Percentiles rank a stretch among this genome's conserved stretches.
phyloP scores from a whole-genome alignment of 2,329 filamentous ascomycete genomes.

The Paracoccidioides brasiliensis region DNA sequence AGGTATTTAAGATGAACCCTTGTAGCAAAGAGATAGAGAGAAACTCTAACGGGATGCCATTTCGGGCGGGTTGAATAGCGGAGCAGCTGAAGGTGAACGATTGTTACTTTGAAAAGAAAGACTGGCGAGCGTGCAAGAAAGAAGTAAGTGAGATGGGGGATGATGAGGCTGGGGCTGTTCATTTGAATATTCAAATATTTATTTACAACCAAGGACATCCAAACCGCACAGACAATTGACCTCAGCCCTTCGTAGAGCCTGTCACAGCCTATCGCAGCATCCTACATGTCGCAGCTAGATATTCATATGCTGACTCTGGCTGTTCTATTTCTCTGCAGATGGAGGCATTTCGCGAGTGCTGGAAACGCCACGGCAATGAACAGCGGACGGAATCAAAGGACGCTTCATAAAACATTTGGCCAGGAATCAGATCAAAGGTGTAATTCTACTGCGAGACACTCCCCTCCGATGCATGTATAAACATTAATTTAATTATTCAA shows the following conservation, averaged over 20 bases:
- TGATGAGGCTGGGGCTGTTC: neutral
- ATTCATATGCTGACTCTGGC: neutral
- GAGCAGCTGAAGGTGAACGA: slow-evolving; percentile 87
- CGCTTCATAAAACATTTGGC: slow-evolving; percentile 13
- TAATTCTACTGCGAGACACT: neutral
- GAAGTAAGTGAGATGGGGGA: slow-evolving; percentile 68
- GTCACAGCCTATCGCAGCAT: neutral
- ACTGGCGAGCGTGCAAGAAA: slow-evolving; percentile 78
- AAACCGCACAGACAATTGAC: neutral
- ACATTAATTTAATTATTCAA: neutral
- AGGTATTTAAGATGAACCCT: slow-evolving; percentile 39
- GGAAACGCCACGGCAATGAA: slow-evolving; percentile 82
- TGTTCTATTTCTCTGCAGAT: slow-evolving; percentile 45
- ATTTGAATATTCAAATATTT: neutral
- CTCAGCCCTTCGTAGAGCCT: neutral
- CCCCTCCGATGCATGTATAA: neutral
- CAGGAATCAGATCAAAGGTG: slow-evolving; percentile 16
- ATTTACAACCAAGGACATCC: neutral
- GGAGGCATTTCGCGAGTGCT: slow-evolving; percentile 77
- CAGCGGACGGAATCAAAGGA: slow-evolving; percentile 67
- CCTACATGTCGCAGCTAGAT: neutral
- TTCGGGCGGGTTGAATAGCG: slow-evolving; percentile 36
- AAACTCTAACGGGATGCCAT: neutral
- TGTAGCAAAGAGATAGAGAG: neutral
- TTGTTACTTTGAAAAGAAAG: slow-evolving; percentile 91